These are phyloP conservation scores for Leersia perrieri DNA, from an alignment of 176 grass and related monocot species.

Conservation along the genomic window DNA sequence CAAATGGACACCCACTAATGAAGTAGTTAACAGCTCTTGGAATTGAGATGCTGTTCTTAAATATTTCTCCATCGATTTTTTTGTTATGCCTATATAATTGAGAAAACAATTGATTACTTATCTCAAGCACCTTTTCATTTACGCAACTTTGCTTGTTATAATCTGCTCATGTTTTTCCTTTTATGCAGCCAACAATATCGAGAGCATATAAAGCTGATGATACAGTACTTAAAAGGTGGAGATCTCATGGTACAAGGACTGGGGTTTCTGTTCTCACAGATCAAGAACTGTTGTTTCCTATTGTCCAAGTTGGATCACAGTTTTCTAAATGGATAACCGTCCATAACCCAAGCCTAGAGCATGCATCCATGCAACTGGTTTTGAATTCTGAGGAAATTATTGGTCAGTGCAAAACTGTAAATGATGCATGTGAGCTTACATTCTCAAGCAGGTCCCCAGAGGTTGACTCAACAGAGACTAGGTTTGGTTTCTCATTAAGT, in stretches of 20 bases:
- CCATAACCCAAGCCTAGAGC: constrained; percentile 64
- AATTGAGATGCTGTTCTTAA: not conserved
- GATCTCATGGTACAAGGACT: constrained; percentile 62
- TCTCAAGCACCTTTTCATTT: not conserved
- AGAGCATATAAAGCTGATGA: constrained; percentile 57
- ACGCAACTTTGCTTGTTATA: constrained; percentile 16
- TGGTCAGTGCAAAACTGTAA: constrained; percentile 67
- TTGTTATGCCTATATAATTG: not conserved
- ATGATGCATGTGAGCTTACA: constrained; percentile 60
- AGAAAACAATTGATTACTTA: constrained; percentile 12
- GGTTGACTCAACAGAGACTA: constrained; percentile 65
- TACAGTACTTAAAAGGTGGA: constrained; percentile 70
- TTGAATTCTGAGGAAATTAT: constrained; percentile 79
- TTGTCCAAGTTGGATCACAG: constrained; percentile 81
- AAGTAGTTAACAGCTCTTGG: not conserved
- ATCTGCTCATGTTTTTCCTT: constrained; percentile 32
- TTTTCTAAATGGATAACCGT: constrained; percentile 68
- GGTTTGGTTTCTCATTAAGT: constrained; percentile 82
- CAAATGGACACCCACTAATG: not conserved
- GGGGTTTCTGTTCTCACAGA: constrained; percentile 64
- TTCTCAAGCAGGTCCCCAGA: constrained; percentile 78
- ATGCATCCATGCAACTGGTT: constrained; percentile 70
- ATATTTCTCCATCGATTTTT: not conserved
- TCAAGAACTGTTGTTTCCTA: constrained; percentile 63
- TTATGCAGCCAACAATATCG: constrained; percentile 41